Conservation (phyloP, 2,329 filamentous ascomycete species). For the Juglanconis oblonga region DNA sequence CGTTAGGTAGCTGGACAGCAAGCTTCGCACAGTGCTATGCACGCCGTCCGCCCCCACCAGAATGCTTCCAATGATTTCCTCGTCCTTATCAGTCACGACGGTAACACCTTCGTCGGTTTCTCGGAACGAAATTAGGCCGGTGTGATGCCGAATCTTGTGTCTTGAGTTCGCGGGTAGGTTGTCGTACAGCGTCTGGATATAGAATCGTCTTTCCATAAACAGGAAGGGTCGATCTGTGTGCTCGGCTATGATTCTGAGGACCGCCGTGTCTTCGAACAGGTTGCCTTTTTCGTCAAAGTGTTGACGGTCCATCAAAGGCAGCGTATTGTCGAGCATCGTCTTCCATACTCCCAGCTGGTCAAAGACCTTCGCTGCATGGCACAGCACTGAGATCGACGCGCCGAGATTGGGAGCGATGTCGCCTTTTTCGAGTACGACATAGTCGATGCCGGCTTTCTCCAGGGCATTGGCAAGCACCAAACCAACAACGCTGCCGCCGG, state of each 20-base stretch:
- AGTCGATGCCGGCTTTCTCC: constrained; percentile 20
- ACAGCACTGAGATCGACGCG: constrained; percentile 15
- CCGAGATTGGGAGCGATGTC: constrained; percentile 21
- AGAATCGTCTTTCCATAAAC: constrained; percentile 16
- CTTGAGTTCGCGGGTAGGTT: constrained; percentile 12
- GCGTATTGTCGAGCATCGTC: background rate
- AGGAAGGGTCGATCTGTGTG: background rate
- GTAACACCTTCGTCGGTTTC: constrained; percentile 18
- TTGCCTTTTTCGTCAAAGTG: constrained; percentile 17
- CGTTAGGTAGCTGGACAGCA: constrained; percentile 2
- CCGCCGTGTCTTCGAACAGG: constrained; percentile 16
- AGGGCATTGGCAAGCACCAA: constrained; percentile 19
- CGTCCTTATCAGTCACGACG: constrained; percentile 17
- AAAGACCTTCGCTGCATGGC: constrained; percentile 8
- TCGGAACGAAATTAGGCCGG: constrained; percentile 11
- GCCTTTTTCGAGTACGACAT: constrained; percentile 20
- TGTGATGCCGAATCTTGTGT: constrained; percentile 6
- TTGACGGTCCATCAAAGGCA: constrained; percentile 5
- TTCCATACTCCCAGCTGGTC: constrained; percentile 18
- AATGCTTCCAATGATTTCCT: constrained; percentile 18
- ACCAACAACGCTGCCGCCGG: constrained; percentile 20
- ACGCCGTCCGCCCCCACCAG: constrained; percentile 20
- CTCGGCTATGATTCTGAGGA: constrained; percentile 10
- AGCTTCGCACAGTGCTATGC: constrained; percentile 7
- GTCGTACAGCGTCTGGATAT: constrained; percentile 15